Evolutionary conservation across 2,329 filamentous ascomycete genomes (phyloP).

Genomic region (Colletotrichum theobromicola): DNA sequence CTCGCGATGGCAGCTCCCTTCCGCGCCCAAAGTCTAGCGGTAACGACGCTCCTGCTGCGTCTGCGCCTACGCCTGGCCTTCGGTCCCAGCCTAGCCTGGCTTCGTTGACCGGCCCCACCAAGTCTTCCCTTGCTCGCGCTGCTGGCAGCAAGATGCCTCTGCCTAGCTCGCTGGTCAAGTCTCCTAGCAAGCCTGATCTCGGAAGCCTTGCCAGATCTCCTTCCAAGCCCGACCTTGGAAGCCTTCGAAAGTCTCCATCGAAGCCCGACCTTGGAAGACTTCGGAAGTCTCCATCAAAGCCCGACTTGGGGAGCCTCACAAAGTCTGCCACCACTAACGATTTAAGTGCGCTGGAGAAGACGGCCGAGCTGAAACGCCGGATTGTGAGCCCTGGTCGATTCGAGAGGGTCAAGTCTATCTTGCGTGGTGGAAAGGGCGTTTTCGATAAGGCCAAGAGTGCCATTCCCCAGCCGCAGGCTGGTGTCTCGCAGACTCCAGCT

Average conservation of each 20-base stretch:
- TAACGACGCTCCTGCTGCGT: conserved; percentile 34
- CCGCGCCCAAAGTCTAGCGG: conserved; percentile 52
- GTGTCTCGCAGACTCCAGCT: conserved; percentile 52
- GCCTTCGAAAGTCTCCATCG: conserved; percentile 54
- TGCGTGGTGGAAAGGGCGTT: conserved; percentile 47
- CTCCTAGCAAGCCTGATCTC: conserved; percentile 21
- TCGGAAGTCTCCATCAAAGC: conserved; percentile 60
- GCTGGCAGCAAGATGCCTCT: conserved; percentile 60
- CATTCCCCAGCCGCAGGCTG: conserved; percentile 48
- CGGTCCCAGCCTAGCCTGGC: conserved; percentile 55
- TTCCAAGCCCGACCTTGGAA: conserved; percentile 49
- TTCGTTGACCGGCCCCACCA: conserved; percentile 78
- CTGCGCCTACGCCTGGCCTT: conserved; percentile 27
- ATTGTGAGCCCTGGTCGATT: conserved; percentile 56
- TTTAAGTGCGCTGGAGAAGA: conserved; percentile 34
- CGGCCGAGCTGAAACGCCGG: conserved; percentile 37
- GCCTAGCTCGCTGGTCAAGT: conserved; percentile 43
- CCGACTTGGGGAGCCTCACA: conserved; percentile 43
- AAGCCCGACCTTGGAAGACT: conserved; percentile 45
- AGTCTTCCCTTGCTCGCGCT: conserved; percentile 71
- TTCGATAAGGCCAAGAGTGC: conserved; percentile 48
- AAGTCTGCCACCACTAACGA: conserved; percentile 60
- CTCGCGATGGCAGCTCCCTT: conserved; percentile 55
- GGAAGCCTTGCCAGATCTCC: conserved; percentile 46
- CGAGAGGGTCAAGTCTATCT: conserved; percentile 64